Evolutionary conservation across 495 filamentous ascomycete genomes (phyloP), one percentile per base, ranked within the genome.

Genomic region (Articulospora tetracladia): DNA sequence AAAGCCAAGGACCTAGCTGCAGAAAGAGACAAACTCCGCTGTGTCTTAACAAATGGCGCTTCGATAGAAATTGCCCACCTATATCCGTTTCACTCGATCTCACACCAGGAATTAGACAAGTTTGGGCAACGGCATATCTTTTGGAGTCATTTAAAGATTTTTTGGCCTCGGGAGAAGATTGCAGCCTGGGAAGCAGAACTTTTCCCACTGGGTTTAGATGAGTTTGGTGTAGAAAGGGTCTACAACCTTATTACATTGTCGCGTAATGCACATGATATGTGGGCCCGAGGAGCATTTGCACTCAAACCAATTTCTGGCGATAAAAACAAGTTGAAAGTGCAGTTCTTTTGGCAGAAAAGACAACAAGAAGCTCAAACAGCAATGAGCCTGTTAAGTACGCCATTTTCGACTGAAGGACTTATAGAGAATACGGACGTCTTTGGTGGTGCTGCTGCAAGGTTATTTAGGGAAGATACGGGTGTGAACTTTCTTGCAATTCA

Each of bases 301-400:
- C 34, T 65, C 7, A 65, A 65, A 28, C 62, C 58, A 49, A 55
- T 65, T 22, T 58, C 53, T 34, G n/a, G 57, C n/a, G 58, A 61
- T 54, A 57, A 61, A 15, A 65, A 34, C 7, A 34, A 6, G 7
- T 34, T 34, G 15, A 34, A 6, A 34, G 30, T 34, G 30, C 63
- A 62, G 39, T 66, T 66, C 28, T 66, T 66, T 59, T 66, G 63
- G 63, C 59, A 66, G 39, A 30, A 30, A 8, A 62, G 62, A 55
- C 55, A 62, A 28, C 41, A 15, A 2, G 53, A 47, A 1, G 20
- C 32, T 49, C 2, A 44, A 19, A 1, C 54, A 66, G 36, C 32
- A 58, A 62, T 59, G n/a, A 62, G 50, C 48, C 51, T 66, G 23
- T 24, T 41, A 6, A 62, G 59, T 51, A 55, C 17, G 36, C 63